Conservation (phyloP, 2,329 filamentous ascomycete species). For the Massarina eburnea region DNA sequence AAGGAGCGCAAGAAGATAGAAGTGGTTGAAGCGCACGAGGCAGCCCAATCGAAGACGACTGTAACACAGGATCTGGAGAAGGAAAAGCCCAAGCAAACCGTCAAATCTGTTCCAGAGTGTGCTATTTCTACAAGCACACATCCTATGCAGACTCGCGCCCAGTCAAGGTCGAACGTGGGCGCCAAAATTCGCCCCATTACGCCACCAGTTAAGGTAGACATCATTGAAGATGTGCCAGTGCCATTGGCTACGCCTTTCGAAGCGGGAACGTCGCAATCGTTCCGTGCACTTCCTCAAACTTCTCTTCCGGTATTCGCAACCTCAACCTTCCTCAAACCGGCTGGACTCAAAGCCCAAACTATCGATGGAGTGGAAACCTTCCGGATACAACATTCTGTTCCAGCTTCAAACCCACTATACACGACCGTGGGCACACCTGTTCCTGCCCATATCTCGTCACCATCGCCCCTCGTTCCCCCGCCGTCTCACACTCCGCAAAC, state of each 20-base stretch:
- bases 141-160: conserved; percentile 3
- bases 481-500: conserved; percentile 9
- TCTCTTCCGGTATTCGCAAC: background rate
- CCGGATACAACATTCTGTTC: too few relatives aligned
- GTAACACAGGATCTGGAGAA: conserved; percentile 14
- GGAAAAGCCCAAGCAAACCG: background rate
- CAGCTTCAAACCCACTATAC: background rate
- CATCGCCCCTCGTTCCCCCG: background rate
- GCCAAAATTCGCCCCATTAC: conserved; percentile 29
- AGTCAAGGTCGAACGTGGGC: conserved; percentile 30
- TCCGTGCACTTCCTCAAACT: background rate
- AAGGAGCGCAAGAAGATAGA: background rate
- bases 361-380: background rate
- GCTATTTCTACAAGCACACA: background rate
- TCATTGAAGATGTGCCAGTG: background rate
- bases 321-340: background rate
- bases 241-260: background rate
- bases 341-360: too few relatives aligned
- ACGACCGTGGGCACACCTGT: conserved; percentile 14
- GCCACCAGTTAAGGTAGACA: conserved; percentile 8
- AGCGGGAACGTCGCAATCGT: background rate
- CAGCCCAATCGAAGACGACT: conserved; percentile 1
- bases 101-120: background rate
- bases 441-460: conserved; percentile 4
- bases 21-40: background rate